Percentiles rank a stretch among this genome's conserved stretches.
Evolutionary conservation across 495 filamentous ascomycete genomes (phyloP).

Genomic region (Penicillium fimorum): DNA sequence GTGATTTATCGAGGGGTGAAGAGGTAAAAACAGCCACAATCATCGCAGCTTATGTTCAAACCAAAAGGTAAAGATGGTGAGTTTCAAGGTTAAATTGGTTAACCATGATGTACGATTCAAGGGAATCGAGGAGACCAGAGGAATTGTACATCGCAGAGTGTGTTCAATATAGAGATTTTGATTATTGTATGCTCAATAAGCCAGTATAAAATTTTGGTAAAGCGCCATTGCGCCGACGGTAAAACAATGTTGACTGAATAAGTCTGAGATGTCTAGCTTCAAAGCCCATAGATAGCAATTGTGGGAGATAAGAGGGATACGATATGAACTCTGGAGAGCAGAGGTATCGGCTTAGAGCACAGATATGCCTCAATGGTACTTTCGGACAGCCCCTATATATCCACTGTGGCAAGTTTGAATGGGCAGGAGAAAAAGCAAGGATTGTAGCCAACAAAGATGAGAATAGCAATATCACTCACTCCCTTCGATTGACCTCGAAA

Average conservation of each 20-base stretch:
- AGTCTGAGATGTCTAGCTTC: background rate
- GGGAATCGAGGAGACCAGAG: too few relatives aligned
- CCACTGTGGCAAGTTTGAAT: background rate
- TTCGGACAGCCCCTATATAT: background rate
- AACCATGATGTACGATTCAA: too few relatives aligned
- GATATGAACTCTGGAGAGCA: too few relatives aligned
- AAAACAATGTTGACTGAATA: too few relatives aligned
- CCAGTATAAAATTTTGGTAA: background rate
- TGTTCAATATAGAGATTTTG: background rate
- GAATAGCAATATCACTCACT: background rate
- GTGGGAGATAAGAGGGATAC: too few relatives aligned
- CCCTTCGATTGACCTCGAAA: background rate
- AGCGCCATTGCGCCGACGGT: background rate
- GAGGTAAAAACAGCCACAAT: background rate
- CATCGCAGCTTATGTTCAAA: background rate
- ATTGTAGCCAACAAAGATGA: background rate
- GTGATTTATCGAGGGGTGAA: background rate
- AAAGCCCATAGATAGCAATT: background rate
- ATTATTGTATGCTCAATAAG: background rate
- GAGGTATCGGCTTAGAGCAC: too few relatives aligned
- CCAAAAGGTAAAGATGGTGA: background rate
- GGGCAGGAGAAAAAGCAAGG: background rate
- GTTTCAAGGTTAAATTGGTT: too few relatives aligned
- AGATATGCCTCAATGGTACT: background rate
- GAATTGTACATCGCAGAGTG: too few relatives aligned